A percentile compares a stretch with the other conserved stretches of the same genome.
These are phyloP conservation scores for Metahyphopichia silvanorum DNA, from an alignment of 805 yeast genomes.

Conservation along the genomic window DNA sequence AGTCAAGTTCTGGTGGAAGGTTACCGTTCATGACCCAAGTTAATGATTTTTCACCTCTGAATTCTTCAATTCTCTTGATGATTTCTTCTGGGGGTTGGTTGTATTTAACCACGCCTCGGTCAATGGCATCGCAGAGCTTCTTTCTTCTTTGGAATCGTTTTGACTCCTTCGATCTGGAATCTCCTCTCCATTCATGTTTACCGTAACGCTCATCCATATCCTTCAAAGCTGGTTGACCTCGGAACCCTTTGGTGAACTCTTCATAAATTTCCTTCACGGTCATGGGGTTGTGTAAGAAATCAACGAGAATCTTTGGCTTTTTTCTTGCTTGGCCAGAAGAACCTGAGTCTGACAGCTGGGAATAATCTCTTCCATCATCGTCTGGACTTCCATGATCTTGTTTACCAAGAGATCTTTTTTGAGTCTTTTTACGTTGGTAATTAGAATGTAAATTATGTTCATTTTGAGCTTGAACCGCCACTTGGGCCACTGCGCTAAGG, in stretches of 20 bases:
- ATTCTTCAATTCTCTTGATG: slow-evolving; percentile 38
- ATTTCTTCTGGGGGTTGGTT: slow-evolving; percentile 39
- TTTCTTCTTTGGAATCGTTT: slow-evolving; percentile 43
- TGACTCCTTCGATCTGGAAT: slow-evolving; percentile 41
- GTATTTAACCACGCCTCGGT: slow-evolving; percentile 38
- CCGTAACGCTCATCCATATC: slow-evolving; percentile 43
- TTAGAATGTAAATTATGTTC: not conserved
- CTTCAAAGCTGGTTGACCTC: slow-evolving; percentile 41
- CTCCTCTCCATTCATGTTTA: slow-evolving; percentile 45
- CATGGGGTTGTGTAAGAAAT: slow-evolving; percentile 43
- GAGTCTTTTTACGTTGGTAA: slow-evolving; percentile 3
- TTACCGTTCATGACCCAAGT: slow-evolving; percentile 49
- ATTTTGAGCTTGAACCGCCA: slow-evolving; percentile 32
- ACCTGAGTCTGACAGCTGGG: slow-evolving; percentile 2
- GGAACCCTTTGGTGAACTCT: slow-evolving; percentile 42
- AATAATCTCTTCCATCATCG: too few relatives aligned
- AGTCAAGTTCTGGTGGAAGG: slow-evolving; percentile 31
- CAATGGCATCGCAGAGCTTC: slow-evolving; percentile 42
- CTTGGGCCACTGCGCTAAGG: slow-evolving; percentile 37
- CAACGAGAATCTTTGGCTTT: slow-evolving; percentile 32
- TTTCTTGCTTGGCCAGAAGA: slow-evolving; percentile 1
- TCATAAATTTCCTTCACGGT: slow-evolving; percentile 43
- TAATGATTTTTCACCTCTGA: slow-evolving; percentile 39
- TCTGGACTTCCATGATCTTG: not conserved
- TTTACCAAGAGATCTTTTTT: slow-evolving; percentile 1